Evolutionary conservation across 2,329 filamentous ascomycete species (phyloP).

Genomic region (Grosmannia clavigera): DNA sequence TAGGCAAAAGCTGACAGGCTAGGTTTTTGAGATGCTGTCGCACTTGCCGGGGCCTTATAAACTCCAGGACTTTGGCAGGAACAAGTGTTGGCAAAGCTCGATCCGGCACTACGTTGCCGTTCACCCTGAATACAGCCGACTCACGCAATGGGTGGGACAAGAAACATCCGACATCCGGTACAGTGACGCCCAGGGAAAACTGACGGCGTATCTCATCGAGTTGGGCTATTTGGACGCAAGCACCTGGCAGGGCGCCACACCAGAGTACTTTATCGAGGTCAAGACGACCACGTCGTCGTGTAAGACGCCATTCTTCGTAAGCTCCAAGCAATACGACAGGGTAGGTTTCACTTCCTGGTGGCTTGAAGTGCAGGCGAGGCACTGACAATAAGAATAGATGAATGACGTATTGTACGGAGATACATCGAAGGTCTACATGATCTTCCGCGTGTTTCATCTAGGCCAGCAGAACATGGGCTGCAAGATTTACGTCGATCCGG

Average conservation of each 20-base stretch:
- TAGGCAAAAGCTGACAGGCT: background rate
- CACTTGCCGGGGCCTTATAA: background rate
- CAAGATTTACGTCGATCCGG: conserved; percentile 27
- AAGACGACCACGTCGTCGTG: background rate
- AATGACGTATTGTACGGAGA: background rate
- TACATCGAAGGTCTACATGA: conserved; percentile 22
- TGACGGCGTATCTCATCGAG: conserved; percentile 17
- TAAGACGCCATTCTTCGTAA: background rate
- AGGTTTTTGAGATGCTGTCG: background rate
- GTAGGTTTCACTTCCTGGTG: background rate
- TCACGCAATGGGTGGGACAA: background rate
- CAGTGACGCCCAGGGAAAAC: conserved; percentile 17
- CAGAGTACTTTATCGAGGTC: background rate
- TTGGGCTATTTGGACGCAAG: background rate
- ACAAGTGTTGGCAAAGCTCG: background rate
- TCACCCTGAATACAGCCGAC: background rate
- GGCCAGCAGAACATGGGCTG: conserved; percentile 18
- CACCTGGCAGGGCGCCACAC: conserved; percentile 8
- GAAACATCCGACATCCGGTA: background rate
- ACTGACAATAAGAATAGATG: background rate
- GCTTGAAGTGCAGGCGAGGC: background rate
- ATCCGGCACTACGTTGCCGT: background rate
- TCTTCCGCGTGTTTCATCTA: conserved; percentile 28
- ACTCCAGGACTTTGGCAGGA: background rate
- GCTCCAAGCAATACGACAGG: background rate